These are phyloP conservation scores for Dichotomocladium elegans DNA, from an alignment of 371 early-diverging fungal species.

Conservation along the genomic window DNA sequence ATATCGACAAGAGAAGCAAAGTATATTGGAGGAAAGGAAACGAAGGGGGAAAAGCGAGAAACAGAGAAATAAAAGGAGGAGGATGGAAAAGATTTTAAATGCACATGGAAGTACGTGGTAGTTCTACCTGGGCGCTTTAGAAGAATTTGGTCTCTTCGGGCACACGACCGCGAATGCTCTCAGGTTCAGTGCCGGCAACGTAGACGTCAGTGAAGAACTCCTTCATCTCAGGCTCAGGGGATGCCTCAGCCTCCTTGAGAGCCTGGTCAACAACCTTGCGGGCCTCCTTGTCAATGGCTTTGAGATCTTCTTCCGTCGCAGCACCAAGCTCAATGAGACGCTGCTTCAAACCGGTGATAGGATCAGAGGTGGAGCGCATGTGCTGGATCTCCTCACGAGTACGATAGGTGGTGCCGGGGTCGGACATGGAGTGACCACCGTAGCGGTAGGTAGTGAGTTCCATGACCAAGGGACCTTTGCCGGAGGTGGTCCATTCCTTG, in stretches of 20 bases:
- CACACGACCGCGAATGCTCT: slow-evolving; percentile 76
- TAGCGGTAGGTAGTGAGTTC: slow-evolving; percentile 98
- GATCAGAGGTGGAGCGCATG: slow-evolving; percentile 93
- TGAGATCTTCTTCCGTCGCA: slow-evolving; percentile 84
- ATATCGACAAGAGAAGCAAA: no score
- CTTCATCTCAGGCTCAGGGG: slow-evolving; percentile 71
- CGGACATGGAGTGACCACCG: slow-evolving; percentile 99
- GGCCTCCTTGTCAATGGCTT: slow-evolving; percentile 91
- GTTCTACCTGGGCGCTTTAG: no score
- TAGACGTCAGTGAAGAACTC: slow-evolving; percentile 87
- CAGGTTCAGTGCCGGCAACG: slow-evolving; percentile 69
- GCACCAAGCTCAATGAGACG: slow-evolving; percentile 68
- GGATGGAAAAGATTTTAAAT: no score
- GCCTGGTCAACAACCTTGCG: slow-evolving; percentile 84
- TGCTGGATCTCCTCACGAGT: slow-evolving; percentile 97
- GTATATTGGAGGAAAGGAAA: no score
- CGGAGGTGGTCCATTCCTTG: slow-evolving; percentile 78
- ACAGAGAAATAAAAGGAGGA: no score
- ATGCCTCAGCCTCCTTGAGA: slow-evolving; percentile 78
- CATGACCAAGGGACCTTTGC: slow-evolving; percentile 94
- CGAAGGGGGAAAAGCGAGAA: no score
- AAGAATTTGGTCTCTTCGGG: slow-evolving; percentile 66
- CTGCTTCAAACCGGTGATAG: slow-evolving; percentile 85
- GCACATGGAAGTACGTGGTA: no score
- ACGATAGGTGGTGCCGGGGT: slow-evolving; percentile 96